These are phyloP conservation scores for Proliferodiscus dingleyae DNA, from an alignment of 2,329 filamentous ascomycete species.

Conservation along the genomic window DNA sequence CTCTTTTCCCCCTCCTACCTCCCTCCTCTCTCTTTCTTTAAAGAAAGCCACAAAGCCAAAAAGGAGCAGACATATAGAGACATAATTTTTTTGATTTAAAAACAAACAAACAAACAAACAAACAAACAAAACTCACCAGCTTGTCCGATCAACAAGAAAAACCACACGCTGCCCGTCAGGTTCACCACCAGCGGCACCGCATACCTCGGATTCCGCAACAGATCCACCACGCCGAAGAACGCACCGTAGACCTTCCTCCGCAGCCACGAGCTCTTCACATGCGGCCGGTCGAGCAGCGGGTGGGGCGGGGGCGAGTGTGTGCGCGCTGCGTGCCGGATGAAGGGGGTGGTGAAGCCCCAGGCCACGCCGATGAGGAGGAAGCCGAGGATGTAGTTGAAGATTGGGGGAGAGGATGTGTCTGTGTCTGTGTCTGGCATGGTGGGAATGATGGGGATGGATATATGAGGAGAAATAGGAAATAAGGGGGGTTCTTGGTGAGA, in stretches of 20 bases:
- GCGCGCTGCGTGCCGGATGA: slow-evolving; percentile 82
- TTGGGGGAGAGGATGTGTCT: slow-evolving; percentile 35
- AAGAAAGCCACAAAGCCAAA: too few relatives aligned
- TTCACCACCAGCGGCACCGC: slow-evolving; percentile 81
- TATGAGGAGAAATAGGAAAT: too few relatives aligned
- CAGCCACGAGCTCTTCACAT: slow-evolving; percentile 53
- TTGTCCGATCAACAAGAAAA: slow-evolving; percentile 88
- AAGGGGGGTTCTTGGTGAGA: too few relatives aligned
- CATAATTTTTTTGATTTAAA: too few relatives aligned
- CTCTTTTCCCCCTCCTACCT: too few relatives aligned
- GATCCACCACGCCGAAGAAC: slow-evolving; percentile 70
- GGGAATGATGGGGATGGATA: too few relatives aligned
- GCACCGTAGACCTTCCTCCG: slow-evolving; percentile 58
- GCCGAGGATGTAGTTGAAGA: slow-evolving; percentile 79
- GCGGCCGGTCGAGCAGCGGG: slow-evolving; percentile 46
- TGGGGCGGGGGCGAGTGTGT: slow-evolving; percentile 63
- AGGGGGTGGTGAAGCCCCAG: slow-evolving; percentile 89
- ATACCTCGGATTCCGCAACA: slow-evolving; percentile 77
- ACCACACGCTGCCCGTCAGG: slow-evolving; percentile 91
- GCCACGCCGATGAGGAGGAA: slow-evolving; percentile 88
- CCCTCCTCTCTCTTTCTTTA: too few relatives aligned
- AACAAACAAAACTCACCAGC: slow-evolving; percentile 65
- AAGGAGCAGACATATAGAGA: too few relatives aligned
- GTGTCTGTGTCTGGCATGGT: slow-evolving; percentile 3
- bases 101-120: too few relatives aligned